Conservation (phyloP, 169 alveolate genomes). For the Plasmodium fragile region DNA sequence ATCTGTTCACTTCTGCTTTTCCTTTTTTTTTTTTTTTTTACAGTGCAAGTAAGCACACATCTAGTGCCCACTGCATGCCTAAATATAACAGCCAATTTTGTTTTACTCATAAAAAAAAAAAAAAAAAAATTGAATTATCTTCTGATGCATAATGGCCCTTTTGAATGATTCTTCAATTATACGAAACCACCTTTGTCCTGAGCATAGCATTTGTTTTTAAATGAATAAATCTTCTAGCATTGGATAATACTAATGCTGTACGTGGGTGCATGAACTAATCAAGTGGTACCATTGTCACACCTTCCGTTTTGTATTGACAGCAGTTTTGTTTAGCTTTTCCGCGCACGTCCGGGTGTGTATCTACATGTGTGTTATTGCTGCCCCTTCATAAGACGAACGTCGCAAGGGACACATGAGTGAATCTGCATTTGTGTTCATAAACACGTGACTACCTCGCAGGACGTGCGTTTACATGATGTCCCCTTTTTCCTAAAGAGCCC, state of each 20-base stretch:
- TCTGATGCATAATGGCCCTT: not conserved
- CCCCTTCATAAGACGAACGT: not conserved
- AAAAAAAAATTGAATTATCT: not conserved
- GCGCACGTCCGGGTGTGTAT: not conserved
- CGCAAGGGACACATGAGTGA: not conserved
- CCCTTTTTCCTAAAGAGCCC: not conserved
- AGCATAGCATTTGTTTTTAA: constrained; percentile 7
- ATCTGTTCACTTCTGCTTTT: not conserved
- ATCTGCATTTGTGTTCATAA: not conserved
- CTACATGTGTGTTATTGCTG: not conserved
- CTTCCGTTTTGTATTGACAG: not conserved
- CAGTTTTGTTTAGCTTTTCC: not conserved
- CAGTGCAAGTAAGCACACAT: not conserved
- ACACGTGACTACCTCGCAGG: not conserved
- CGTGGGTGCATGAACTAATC: not conserved
- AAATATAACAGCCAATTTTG: not conserved
- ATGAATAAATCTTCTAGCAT: constrained; percentile 17
- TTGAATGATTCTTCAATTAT: not conserved
- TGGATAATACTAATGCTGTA: constrained; percentile 39
- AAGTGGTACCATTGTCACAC: not conserved
- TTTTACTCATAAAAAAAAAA: too few species aligned
- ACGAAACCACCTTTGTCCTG: not conserved
- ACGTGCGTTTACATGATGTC: not conserved
- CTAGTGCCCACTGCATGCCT: not conserved
- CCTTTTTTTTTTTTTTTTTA: constrained; percentile 19